Conservation (phyloP, 148 eudicot species). For the Rhododendron molle region DNA sequence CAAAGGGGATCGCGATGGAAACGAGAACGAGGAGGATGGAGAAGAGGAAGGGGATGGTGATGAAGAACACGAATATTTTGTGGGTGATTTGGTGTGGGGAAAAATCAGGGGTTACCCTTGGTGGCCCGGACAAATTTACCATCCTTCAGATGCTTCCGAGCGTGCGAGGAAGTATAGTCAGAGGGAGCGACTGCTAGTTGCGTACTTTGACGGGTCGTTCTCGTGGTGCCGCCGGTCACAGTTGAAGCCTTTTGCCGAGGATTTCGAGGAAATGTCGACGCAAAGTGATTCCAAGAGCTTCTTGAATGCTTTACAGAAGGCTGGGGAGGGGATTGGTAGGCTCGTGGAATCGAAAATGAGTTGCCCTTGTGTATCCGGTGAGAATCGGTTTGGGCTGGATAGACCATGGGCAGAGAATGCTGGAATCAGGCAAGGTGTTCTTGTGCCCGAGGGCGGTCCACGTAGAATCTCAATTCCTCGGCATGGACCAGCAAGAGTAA, state of each 20-base stretch:
- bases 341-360: constrained; percentile 37
- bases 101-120: constrained; percentile 66
- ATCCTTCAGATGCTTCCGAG: constrained; percentile 58
- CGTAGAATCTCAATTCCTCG: constrained; percentile 23
- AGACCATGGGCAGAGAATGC: constrained; percentile 37
- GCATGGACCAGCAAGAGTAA: constrained; percentile 29
- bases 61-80: constrained; percentile 27
- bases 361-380: constrained; percentile 28
- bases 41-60: constrained; percentile 12
- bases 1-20: constrained; percentile 4
- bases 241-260: constrained; percentile 59
- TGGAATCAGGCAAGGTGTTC: constrained; percentile 54
- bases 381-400: constrained; percentile 15
- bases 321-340: constrained; percentile 42
- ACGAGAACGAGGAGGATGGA: constrained; percentile 4
- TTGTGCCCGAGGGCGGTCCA: constrained; percentile 32
- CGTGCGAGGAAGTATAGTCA: constrained; percentile 38
- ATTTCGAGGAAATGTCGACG: constrained; percentile 51
- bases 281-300: constrained; percentile 49
- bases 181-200: constrained; percentile 55
- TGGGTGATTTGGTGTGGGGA: constrained; percentile 77
- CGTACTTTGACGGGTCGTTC: constrained; percentile 66
- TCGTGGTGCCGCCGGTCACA: constrained; percentile 72
- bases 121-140: constrained; percentile 81
- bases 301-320: constrained; percentile 43